Base-by-base conservation (phyloP, 2,329 filamentous ascomycete species). In the Peltaster fructicola region DNA sequence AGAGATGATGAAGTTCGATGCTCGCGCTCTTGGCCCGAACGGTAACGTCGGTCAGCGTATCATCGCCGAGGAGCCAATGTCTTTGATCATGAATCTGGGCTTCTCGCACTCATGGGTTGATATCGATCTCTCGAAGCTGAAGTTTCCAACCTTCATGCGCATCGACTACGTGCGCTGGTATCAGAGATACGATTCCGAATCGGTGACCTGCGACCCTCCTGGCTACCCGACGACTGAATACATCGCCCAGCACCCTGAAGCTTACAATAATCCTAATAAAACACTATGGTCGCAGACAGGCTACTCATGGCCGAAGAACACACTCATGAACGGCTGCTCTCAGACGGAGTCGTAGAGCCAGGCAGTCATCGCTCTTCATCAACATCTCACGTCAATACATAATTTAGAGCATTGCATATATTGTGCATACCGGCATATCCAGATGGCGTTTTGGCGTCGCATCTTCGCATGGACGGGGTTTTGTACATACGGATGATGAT, bases 111-210 rank as follows among this genome's bases (percentile, higher is more conserved):
- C 52, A 6, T 67, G 62, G 61, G 54, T 53, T 1, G 44, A 48
- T 30, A 59, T 66, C 22, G 46, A 61, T 24, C 54, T 49, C 38
- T 45, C 38, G 2, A 38, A 53, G 3, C 41, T 65, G 20, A 41
- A 37, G n/a, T 65, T 61, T 30, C 63, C 59, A 0, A 55, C 61
- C 0, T 48, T 60, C 9, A 73, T 77, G 45, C 59, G 70, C 3
- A 55, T 78, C 29, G 73, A 78, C 46, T 77, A 76, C 43, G 58
- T 79, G 26, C 65, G 73, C 8, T 73, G 78, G 24, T 78, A 77
- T 40, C 72, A 77, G 45, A 65, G 72, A 32, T 58, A 62, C 8
- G 59, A 65, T 25, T 53, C 59, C 8, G 56, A 62, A 38, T 29
- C 48, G 12, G 40, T 75, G 24, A 75, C 71, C 9, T 67, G 63